A percentile compares a stretch with the other conserved stretches of the same genome.
phyloP scores from a whole-genome alignment of 225 moss, liverwort and hornwort genomes.

The Rhytidiadelphus loreus region DNA sequence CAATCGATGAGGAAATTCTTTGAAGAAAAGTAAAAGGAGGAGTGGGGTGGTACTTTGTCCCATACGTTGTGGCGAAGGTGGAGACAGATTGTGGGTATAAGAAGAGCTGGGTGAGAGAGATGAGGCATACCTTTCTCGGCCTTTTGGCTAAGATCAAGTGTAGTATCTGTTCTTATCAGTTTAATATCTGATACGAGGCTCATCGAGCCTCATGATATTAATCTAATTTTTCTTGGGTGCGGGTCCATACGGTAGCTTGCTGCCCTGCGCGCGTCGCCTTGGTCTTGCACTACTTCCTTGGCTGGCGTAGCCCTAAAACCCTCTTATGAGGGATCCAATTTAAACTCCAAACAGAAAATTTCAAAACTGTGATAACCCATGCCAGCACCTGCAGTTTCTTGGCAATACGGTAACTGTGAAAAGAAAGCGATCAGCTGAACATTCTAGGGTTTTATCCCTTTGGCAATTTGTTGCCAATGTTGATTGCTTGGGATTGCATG shows the following conservation, averaged over 20 bases:
- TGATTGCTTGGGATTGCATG: neutral
- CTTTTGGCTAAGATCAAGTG: constrained; percentile 72
- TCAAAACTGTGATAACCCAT: rapidly evolving
- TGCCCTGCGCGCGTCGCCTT: neutral
- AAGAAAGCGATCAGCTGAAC: neutral
- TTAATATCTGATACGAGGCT: constrained; percentile 61
- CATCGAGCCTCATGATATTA: constrained; percentile 58
- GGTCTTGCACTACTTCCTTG: neutral
- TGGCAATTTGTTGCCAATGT: too few relatives aligned
- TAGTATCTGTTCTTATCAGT: constrained; percentile 77
- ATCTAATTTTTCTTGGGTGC: constrained; percentile 36
- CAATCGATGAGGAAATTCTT: neutral
- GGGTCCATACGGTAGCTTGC: neutral
- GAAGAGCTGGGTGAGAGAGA: rapidly evolving
- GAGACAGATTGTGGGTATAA: neutral
- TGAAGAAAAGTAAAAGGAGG: neutral
- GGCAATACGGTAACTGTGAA: rapidly evolving
- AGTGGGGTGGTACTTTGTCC: neutral
- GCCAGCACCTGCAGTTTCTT: too few relatives aligned
- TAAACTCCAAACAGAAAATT: neutral
- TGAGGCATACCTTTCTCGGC: constrained; percentile 25
- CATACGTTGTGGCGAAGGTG: neutral
- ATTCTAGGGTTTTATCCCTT: too few relatives aligned
- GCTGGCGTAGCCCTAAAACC: neutral
- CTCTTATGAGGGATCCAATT: neutral